Percentiles rank a stretch among this genome's conserved stretches.
phyloP scores from a whole-genome alignment of 495 filamentous ascomycete species.

The Penicillium parvum region DNA sequence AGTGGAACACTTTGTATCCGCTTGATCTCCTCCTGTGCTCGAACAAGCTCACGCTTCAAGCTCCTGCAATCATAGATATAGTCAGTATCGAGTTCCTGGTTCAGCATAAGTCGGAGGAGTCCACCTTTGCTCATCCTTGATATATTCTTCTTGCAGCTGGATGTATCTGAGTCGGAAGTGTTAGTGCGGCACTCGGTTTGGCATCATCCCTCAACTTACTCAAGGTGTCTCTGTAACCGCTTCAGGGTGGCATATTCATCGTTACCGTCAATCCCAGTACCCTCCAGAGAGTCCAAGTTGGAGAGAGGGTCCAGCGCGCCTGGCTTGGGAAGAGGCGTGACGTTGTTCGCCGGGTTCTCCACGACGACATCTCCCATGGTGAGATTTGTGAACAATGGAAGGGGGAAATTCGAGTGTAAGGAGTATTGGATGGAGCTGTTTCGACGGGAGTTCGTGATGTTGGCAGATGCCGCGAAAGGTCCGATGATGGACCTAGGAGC shows the following conservation, averaged over 20 bases:
- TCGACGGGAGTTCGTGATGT: slow-evolving; percentile 1
- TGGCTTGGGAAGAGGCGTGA: slow-evolving; percentile 72
- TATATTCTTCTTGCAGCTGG: slow-evolving; percentile 97
- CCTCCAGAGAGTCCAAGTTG: slow-evolving; percentile 85
- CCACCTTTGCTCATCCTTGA: slow-evolving; percentile 98
- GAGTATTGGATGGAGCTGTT: background rate
- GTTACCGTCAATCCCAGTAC: slow-evolving; percentile 69
- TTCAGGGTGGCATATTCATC: slow-evolving; percentile 96
- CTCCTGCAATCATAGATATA: slow-evolving; percentile 55
- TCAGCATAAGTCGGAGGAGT: background rate
- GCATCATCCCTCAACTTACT: slow-evolving; percentile 50
- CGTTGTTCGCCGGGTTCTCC: slow-evolving; percentile 69
- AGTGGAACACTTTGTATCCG: slow-evolving; percentile 96
- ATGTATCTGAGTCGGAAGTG: slow-evolving; percentile 63
- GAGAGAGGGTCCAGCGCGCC: slow-evolving; percentile 74
- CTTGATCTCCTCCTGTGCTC: slow-evolving; percentile 99
- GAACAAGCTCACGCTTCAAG: slow-evolving; percentile 92
- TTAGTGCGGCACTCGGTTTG: slow-evolving; percentile 25
- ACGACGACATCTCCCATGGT: slow-evolving; percentile 81
- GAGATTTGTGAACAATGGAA: slow-evolving; percentile 9
- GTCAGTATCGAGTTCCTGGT: background rate
- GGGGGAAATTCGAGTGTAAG: background rate
- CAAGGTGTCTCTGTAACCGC: slow-evolving; percentile 90
- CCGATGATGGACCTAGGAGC: slow-evolving; percentile 16
- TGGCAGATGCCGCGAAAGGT: slow-evolving; percentile 16